Conservation (phyloP, 371 early-diverging fungal species). For the Haplosporangium sp. region DNA sequence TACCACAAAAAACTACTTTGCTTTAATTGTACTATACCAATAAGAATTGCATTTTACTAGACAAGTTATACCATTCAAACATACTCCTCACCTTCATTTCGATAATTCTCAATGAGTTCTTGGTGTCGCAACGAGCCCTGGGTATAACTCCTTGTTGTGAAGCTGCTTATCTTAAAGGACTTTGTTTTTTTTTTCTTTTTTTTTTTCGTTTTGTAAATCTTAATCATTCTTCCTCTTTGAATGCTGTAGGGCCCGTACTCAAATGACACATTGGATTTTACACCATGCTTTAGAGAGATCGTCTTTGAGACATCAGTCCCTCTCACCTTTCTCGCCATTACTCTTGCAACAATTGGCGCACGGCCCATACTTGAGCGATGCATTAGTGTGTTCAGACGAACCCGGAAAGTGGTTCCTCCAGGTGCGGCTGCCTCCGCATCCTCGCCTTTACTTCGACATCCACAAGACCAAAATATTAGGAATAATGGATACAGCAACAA, state of each 20-base stretch:
- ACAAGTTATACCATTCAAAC: background rate
- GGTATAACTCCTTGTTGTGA: conserved; percentile 17
- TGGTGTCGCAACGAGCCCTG: conserved; percentile 55
- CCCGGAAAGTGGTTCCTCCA: background rate
- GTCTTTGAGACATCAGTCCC: conserved; percentile 45
- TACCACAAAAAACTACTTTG: background rate
- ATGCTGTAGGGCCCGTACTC: conserved; percentile 44
- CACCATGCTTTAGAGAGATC: conserved; percentile 54
- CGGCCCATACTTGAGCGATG: conserved; percentile 34
- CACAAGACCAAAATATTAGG: conserved; percentile 12
- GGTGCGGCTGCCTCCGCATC: conserved; percentile 6
- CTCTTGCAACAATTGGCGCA: conserved; percentile 46
- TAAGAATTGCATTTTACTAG: no score
- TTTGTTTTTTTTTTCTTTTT: background rate
- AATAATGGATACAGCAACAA: conserved; percentile 12
- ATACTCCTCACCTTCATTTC: background rate
- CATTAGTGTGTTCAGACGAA: conserved; percentile 8
- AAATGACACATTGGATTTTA: conserved; percentile 47
- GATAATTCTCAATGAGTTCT: conserved; percentile 31
- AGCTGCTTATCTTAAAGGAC: background rate
- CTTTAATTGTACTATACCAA: background rate
- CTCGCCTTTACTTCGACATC: conserved; percentile 18
- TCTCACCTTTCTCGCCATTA: conserved; percentile 37
- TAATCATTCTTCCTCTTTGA: background rate
- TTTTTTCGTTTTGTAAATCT: no score